Evolutionary conservation across 2,329 filamentous ascomycete genomes (phyloP), one percentile per base, ranked within the genome.

Genomic region (Fusarium marasasianum): DNA sequence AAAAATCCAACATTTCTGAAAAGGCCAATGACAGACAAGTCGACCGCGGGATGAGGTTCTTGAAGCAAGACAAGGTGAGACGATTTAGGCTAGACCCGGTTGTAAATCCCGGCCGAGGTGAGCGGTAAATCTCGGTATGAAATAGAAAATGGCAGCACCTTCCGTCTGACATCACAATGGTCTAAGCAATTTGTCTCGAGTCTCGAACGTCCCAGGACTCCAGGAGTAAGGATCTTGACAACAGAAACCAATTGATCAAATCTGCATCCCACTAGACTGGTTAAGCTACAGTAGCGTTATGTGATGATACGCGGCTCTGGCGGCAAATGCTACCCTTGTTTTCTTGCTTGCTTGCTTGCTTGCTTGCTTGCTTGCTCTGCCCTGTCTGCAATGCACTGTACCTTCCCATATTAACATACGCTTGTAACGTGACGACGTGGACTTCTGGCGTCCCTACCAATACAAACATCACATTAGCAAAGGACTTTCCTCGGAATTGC

Each of bases 51-150:
- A 66, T 68, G 63, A 60, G 50, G 54, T 68, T 50, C 47, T 47
- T 55, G 44, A 54, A 62, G 43, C 59, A 47, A 66, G 60, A 69
- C 69, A 78, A 76, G 76, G 76, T 78, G 74, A 78, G 76, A 73
- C 76, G 41, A 75, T 70, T 77, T 70, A 66, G 76, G 73, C 68
- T 78, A 78, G 74, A 64, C 63, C 64, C 71, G 67, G 67, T 56
- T 77, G 64, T 41, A 18, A 56, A 68, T 59, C 67, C 76, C 70
- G 70, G 70, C 64, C 66, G 60, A 66, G 58, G 44, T 66, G 63
- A 54, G 50, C 40, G 58, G 41, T 65, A 41, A 38, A 63, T 70
- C 47, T 69, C 57, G 66, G 66, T 63, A 54, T 55, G 33, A 61
- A 31, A 22, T 35, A 40, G 14, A 53, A 55, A 76, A 43, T 73